Base-by-base conservation (phyloP, 148 eudicot genomes). In the Camellia japonica region DNA sequence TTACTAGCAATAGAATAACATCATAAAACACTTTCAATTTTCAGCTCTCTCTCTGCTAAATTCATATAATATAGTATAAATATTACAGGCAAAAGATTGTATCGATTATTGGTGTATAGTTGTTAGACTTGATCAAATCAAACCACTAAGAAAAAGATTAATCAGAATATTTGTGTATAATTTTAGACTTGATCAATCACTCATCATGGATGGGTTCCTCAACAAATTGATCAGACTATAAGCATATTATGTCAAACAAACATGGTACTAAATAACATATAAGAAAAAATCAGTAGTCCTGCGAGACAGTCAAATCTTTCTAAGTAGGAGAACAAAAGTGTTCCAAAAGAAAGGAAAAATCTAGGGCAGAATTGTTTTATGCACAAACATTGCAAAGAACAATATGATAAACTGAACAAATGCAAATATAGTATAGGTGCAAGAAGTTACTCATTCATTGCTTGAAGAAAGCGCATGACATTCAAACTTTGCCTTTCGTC, bases 381-480 rank as follows among this genome's bases (percentile, higher is more conserved):
- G 11, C 3, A 3, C 19, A 4, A 3, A 6, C 66, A n/a, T 62
- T n/a, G 14, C 1, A 62, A 62, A 7, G 8, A 62, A 62, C 8
- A 14, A 11, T 38, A 38, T 23, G 7, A 68, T 0, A 68, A 14
- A 68, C 18, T 41, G 51, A 14, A 3, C 8, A 5, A 68, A 2
- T n/a, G 16, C 9, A 4, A 42, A 42, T 13, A 1, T 14, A 46
- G 19, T 4, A n/a, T n/a, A 70, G 16, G 80, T 20, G 9, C 16
- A 71, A 75, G 68, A 43, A 10, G 54, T 82, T 78, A 83, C 85
- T 66, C 74, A 67, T 78, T 83, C 10, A 83, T 83, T 54, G 85
- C 85, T 43, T 83, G 69, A 78, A 83, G 82, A 74, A 83, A 78
- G 18, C 81, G 81, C 79, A 78, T 44, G 65, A 83, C 85, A 66